phyloP scores from a whole-genome alignment of 163 green algal genomes.

The Scenedesmus sp. region DNA sequence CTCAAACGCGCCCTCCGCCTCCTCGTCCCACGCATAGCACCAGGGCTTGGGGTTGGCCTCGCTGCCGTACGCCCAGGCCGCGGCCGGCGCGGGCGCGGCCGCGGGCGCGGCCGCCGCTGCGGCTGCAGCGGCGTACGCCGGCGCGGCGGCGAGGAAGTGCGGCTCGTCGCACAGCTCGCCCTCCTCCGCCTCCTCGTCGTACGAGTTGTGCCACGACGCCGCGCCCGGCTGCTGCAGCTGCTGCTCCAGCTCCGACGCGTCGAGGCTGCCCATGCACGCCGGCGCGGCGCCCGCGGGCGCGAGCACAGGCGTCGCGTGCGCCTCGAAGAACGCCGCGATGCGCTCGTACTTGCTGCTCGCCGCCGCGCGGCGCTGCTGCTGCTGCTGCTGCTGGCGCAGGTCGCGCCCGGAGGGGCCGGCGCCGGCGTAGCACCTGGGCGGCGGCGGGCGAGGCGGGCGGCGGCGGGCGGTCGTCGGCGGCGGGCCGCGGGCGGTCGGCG shows the following conservation, averaged over 20 bases:
- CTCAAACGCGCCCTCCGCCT: conserved; percentile 44
- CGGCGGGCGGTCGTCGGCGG: no score
- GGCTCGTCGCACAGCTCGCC: conserved; percentile 31
- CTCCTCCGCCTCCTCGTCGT: conserved; percentile 49
- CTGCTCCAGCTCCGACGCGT: not conserved
- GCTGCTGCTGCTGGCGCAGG: conserved; percentile 5
- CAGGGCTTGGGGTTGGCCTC: conserved; percentile 22
- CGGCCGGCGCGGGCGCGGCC: conserved; percentile 1
- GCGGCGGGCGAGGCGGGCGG: no score
- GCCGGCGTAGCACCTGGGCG: no score
- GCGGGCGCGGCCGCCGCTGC: not conserved
- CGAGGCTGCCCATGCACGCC: not conserved
- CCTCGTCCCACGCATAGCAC: conserved; percentile 38
- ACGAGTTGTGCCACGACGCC: conserved; percentile 39
- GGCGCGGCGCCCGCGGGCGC: not conserved
- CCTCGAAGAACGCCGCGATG: conserved; percentile 43
- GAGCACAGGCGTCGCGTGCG: conserved; percentile 22
- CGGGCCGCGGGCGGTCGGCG: no score
- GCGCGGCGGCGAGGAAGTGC: not conserved
- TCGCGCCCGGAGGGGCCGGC: no score
- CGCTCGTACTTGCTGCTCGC: conserved; percentile 46
- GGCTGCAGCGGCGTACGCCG: not conserved
- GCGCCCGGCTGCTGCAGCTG: no score
- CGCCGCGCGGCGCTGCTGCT: not conserved
- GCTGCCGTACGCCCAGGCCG: not conserved